phyloP scores from a whole-genome alignment of 345 rosid genomes.

The Capsella bursapastoris region DNA sequence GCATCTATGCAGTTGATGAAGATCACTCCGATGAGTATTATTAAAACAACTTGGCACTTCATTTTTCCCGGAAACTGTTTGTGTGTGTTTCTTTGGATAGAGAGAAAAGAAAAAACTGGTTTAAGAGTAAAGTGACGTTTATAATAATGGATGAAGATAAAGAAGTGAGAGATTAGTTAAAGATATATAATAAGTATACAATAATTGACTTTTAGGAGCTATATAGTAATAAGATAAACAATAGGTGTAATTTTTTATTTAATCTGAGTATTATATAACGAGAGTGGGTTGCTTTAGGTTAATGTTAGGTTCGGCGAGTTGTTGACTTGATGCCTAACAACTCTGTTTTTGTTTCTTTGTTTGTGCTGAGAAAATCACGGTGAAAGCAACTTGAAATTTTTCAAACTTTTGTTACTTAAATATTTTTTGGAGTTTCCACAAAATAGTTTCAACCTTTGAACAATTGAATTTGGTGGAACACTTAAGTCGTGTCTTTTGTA shows the following conservation, averaged over 20 bases:
- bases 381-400: not conserved
- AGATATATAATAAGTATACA: conserved; percentile 24
- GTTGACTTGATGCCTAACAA: conserved; percentile 48
- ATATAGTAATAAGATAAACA: not conserved
- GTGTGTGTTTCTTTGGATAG: not conserved
- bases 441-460: conserved; percentile 18
- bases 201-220: conserved; percentile 37
- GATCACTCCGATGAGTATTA: conserved; percentile 47
- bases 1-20: conserved; percentile 51
- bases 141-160: conserved; percentile 30
- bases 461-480: conserved; percentile 7
- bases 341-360: conserved; percentile 33
- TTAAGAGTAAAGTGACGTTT: conserved; percentile 38
- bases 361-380: conserved; percentile 41
- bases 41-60: conserved; percentile 42
- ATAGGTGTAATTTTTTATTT: conserved; percentile 1
- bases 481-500: conserved; percentile 32
- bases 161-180: conserved; percentile 26
- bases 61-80: conserved; percentile 12
- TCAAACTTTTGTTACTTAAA: conserved; percentile 21
- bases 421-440: not conserved
- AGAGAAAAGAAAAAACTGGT: conserved; percentile 13
- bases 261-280: not conserved
- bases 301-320: conserved; percentile 51
- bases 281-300: conserved; percentile 46